A percentile compares a stretch with the other conserved stretches of the same genome.
These are phyloP conservation scores for Phtheirospermum japonicum DNA, from an alignment of 257 asterid genomes.

Conservation along the genomic window DNA sequence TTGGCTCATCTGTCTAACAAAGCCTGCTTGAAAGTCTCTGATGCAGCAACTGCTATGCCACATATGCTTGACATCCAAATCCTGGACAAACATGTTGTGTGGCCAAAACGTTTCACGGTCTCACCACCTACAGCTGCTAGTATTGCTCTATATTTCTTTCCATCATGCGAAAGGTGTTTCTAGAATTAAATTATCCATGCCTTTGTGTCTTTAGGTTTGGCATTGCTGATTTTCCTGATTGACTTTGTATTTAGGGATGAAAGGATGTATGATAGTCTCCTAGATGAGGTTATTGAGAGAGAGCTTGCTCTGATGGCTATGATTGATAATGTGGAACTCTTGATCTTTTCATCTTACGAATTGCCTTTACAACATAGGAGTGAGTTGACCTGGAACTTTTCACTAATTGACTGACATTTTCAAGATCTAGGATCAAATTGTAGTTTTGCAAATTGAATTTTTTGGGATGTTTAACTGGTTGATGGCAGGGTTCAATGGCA, in stretches of 20 bases:
- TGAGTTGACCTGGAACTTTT: conserved; percentile 12
- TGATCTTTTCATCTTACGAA: conserved; percentile 29
- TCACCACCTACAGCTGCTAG: conserved; percentile 28
- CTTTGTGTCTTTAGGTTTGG: background rate
- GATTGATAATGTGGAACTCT: conserved; percentile 20
- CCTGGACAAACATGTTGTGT: conserved; percentile 19
- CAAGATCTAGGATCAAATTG: background rate
- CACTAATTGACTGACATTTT: background rate
- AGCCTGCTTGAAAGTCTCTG: conserved; percentile 28
- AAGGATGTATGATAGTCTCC: conserved; percentile 24
- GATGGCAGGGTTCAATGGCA: conserved; percentile 26
- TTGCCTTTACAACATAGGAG: conserved; percentile 29
- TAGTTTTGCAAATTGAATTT: background rate
- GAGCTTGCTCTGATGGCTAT: conserved; percentile 28
- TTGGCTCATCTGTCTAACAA: conserved; percentile 27
- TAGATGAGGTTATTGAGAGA: conserved; percentile 24
- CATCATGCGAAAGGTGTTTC: conserved; percentile 26
- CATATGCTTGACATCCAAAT: conserved; percentile 21
- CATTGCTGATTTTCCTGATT: conserved; percentile 1
- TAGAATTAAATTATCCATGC: background rate
- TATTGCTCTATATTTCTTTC: conserved; percentile 35
- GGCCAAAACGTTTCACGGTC: conserved; percentile 26
- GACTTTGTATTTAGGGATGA: conserved; percentile 26
- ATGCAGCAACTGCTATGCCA: conserved; percentile 22
- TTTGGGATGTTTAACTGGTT: conserved; percentile 12